Evolutionary conservation across 805 yeast genomes (phyloP).

Genomic region (Candida boidinii): DNA sequence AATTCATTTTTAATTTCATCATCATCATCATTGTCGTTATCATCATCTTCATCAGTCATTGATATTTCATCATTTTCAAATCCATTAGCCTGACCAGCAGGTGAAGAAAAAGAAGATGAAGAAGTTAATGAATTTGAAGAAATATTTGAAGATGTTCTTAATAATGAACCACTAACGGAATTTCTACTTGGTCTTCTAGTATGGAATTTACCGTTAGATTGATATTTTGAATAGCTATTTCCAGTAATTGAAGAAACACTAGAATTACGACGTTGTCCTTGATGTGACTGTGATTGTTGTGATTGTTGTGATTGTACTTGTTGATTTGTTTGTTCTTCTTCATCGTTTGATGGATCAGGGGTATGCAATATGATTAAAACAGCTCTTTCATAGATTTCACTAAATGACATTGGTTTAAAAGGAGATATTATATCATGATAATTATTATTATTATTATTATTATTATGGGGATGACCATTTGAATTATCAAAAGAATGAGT

Average conservation of each 20-base stretch:
- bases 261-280: too few species aligned
- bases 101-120: conserved; percentile 4
- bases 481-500: conserved; percentile 9
- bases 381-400: conserved; percentile 67
- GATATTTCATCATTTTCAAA: conserved; percentile 6
- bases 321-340: too few species aligned
- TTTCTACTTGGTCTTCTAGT: too few species aligned
- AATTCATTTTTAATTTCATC: conserved; percentile 15
- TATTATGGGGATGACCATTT: conserved; percentile 1
- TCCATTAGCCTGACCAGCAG: too few species aligned
- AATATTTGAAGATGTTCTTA: not conserved
- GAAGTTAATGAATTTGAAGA: not conserved
- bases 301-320: too few species aligned
- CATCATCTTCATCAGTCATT: conserved; percentile 2
- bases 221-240: too few species aligned
- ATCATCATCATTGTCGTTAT: conserved; percentile 1
- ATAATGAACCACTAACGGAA: too few species aligned
- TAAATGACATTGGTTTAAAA: conserved; percentile 40
- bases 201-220: too few species aligned
- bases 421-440: conserved; percentile 7
- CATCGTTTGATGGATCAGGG: conserved; percentile 37
- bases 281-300: too few species aligned
- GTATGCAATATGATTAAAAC: conserved; percentile 69
- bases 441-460: too few species aligned
- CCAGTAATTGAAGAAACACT: too few species aligned